Evolutionary conservation across 805 yeast genomes (phyloP), one percentile per base, ranked within the genome.

Genomic region (Metschnikowia santaceciliae): DNA sequence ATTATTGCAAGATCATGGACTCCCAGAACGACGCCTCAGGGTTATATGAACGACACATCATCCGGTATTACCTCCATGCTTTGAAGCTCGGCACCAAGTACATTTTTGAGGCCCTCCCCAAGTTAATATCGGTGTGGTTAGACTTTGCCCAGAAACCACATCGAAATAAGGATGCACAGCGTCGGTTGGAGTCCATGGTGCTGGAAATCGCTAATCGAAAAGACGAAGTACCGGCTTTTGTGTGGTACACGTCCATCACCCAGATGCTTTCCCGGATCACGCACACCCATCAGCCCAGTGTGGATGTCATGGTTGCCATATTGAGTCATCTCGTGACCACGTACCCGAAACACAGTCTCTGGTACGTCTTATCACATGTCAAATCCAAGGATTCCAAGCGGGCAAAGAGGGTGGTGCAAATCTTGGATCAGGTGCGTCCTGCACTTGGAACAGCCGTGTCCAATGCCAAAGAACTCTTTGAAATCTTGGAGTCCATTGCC

Each of bases 51-150:
- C 72, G 69, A 20, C 75, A 74, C 17, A 79, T 85, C 35, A 79
- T 88, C 7, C 63, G 74, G 7, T 71, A 77, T 38, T 87, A 85
- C 60, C 68, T 82, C 32, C 74, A 78, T 32, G 81, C 92, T 0
- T 74, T 88, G 23, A 75, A 77, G 8, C 72, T 75, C 38, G 90
- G 94, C 1, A 76, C 83, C 2, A 76, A 80, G 35, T 86, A 82
- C 61, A 78, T 88, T 2, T 83, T 83, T 61, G 97, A 94, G 67
- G 86, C 92, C 0, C 70, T 94, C 19, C 98, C 99, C 0, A 90
- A 90, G 60, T 79, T 89, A n/a, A 78, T 91, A 4, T 90, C 96
- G 0, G 77, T 88, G 7, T 94, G 99, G 99, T 71, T 94, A 22
- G 96, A 91, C 59, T 87, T 85, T 64, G 82, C 78, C 1, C 75